A percentile compares a stretch with the other conserved stretches of the same genome.
These are phyloP conservation scores for Hyaloraphidium curvatum DNA, from an alignment of 192 early-diverging fungal species.

Conservation along the genomic window DNA sequence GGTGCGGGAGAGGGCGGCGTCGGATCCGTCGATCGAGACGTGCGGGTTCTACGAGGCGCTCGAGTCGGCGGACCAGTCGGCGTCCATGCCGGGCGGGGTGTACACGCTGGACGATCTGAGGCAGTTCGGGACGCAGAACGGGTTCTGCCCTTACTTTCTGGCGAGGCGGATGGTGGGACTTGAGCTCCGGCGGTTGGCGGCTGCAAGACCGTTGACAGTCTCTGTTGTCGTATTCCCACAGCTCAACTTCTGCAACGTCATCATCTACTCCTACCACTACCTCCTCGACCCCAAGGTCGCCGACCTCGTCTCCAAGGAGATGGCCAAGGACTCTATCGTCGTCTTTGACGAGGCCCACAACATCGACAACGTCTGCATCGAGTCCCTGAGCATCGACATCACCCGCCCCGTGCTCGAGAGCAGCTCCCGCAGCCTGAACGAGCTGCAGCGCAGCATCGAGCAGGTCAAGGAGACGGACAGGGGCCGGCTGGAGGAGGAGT, in stretches of 20 bases:
- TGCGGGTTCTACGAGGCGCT: slow-evolving; percentile 71
- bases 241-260: slow-evolving; percentile 77
- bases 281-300: slow-evolving; percentile 99
- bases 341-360: slow-evolving; percentile 99
- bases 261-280: slow-evolving; percentile 98
- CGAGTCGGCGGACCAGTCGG: slow-evolving; percentile 35
- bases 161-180: slow-evolving; percentile 51
- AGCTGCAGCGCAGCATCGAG: slow-evolving; percentile 49
- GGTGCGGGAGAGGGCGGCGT: slow-evolving; percentile 51
- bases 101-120: slow-evolving; percentile 93
- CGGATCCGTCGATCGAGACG: slow-evolving; percentile 22
- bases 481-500: slow-evolving; percentile 76
- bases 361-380: slow-evolving; percentile 98
- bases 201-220: neutral
- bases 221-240: slow-evolving; percentile 9
- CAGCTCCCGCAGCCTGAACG: slow-evolving; percentile 56
- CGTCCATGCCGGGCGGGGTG: slow-evolving; percentile 64
- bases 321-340: slow-evolving; percentile 88
- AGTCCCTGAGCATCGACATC: slow-evolving; percentile 87
- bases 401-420: slow-evolving; percentile 77
- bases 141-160: slow-evolving; percentile 88
- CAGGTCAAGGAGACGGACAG: slow-evolving; percentile 74
- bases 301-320: slow-evolving; percentile 84
- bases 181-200: neutral
- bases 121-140: slow-evolving; percentile 48